phyloP scores from a whole-genome alignment of 2,329 filamentous ascomycete species.

The Monosporascus sp. region DNA sequence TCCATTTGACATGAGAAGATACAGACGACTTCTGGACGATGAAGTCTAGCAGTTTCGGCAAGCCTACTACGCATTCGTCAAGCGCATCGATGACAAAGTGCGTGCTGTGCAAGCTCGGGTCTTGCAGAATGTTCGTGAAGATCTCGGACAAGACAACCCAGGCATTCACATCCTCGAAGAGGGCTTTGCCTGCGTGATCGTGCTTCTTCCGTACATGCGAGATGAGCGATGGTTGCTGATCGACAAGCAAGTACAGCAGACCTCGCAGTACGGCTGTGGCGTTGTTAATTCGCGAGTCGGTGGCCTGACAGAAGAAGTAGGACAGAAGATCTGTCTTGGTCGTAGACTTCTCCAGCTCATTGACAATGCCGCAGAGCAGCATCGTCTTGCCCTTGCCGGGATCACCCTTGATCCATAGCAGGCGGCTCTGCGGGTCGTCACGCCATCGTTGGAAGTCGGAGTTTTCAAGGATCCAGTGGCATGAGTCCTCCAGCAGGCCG shows the following conservation, averaged over 20 bases:
- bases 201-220: too few relatives aligned
- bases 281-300: too few relatives aligned
- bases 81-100: constrained; percentile 11
- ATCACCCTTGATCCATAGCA: constrained; percentile 25
- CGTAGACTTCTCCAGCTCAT: constrained; percentile 15
- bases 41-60: constrained; percentile 2
- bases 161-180: too few relatives aligned
- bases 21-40: neutral
- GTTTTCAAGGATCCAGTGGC: too few relatives aligned
- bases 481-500: too few relatives aligned
- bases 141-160: constrained; percentile 30
- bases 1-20: constrained; percentile 31
- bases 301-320: constrained; percentile 35
- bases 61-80: neutral
- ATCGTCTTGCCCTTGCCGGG: constrained; percentile 34
- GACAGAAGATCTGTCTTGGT: too few relatives aligned
- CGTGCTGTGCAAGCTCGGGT: constrained; percentile 20
- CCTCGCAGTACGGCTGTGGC: too few relatives aligned
- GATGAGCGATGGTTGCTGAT: too few relatives aligned
- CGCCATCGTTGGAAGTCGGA: too few relatives aligned
- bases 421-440: too few relatives aligned
- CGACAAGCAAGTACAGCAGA: too few relatives aligned
- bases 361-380: constrained; percentile 24
- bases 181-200: too few relatives aligned
- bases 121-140: constrained; percentile 34